phyloP scores from a whole-genome alignment of 2,329 filamentous ascomycete species.

The Arthrobotrys pseudoclavata region DNA sequence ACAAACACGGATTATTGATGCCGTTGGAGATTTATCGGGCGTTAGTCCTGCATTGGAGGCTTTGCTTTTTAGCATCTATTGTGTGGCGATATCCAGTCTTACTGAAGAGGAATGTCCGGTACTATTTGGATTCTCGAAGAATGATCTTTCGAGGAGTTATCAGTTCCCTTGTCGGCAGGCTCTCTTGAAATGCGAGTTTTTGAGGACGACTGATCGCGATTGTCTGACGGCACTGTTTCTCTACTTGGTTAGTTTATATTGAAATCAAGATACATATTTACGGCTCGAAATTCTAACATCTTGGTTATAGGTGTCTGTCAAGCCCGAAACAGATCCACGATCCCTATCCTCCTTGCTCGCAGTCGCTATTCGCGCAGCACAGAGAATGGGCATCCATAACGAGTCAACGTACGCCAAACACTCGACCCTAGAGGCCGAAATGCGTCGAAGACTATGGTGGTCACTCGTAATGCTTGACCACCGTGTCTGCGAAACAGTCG shows the following conservation, averaged over 20 bases:
- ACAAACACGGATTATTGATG: conserved; percentile 76
- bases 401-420: conserved; percentile 70
- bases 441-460: conserved; percentile 75
- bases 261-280: background rate
- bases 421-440: conserved; percentile 70
- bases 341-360: conserved; percentile 76
- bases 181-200: conserved; percentile 76
- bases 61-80: conserved; percentile 77
- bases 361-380: conserved; percentile 73
- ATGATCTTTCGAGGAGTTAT: conserved; percentile 70
- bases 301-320: conserved; percentile 64
- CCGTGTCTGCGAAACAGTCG: conserved; percentile 68
- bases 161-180: conserved; percentile 75
- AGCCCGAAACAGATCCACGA: conserved; percentile 69
- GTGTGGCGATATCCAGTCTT: conserved; percentile 73
- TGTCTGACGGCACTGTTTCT: conserved; percentile 77
- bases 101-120: conserved; percentile 70
- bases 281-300: conserved; percentile 1
- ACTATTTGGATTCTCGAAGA: conserved; percentile 72
- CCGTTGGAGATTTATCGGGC: conserved; percentile 71
- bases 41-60: conserved; percentile 72
- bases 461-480: conserved; percentile 74
- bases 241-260: conserved; percentile 72
- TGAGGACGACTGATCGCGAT: conserved; percentile 75
- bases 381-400: conserved; percentile 74